Evolutionary conservation across 1,284 basidiomycete genomes (phyloP).

Genomic region (Phylloporus sp.): DNA sequence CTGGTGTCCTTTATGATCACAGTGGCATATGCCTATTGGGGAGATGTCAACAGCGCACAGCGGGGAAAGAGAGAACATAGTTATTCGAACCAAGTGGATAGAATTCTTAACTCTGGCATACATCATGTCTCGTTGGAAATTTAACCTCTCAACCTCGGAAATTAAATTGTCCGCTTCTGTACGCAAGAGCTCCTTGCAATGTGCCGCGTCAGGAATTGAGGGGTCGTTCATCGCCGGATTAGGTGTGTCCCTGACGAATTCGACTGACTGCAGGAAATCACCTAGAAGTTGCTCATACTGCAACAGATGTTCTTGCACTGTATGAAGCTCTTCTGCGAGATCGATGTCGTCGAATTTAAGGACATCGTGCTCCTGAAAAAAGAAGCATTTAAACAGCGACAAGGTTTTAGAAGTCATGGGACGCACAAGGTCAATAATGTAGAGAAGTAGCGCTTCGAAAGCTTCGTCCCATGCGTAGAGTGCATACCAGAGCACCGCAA

Average conservation of each 20-base stretch:
- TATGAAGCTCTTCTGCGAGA: slow-evolving; percentile 53
- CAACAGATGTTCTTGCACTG: slow-evolving; percentile 54
- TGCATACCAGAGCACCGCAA: slow-evolving; percentile 59
- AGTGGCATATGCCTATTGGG: slow-evolving; percentile 48
- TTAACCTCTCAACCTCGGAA: slow-evolving; percentile 50
- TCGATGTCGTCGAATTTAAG: slow-evolving; percentile 41
- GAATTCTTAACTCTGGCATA: slow-evolving; percentile 53
- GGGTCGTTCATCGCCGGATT: slow-evolving; percentile 46
- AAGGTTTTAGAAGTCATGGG: too few species aligned
- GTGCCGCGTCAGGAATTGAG: slow-evolving; percentile 18
- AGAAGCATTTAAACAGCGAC: not conserved
- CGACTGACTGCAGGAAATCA: slow-evolving; percentile 53
- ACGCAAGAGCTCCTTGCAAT: slow-evolving; percentile 37
- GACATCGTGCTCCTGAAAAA: slow-evolving; percentile 47
- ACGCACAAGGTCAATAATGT: slow-evolving; percentile 53
- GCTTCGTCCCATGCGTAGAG: slow-evolving; percentile 63
- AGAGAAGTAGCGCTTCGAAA: slow-evolving; percentile 50
- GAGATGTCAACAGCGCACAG: not conserved
- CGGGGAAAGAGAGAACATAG: not conserved
- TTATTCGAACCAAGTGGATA: slow-evolving; percentile 45
- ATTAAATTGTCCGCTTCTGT: slow-evolving; percentile 49
- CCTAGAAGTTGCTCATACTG: slow-evolving; percentile 54
- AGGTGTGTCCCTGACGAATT: slow-evolving; percentile 48
- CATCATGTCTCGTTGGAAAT: slow-evolving; percentile 46
- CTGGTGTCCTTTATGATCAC: slow-evolving; percentile 52